phyloP scores from a whole-genome alignment of 2,329 filamentous ascomycete genomes.

The Trichoderma polysporum region DNA sequence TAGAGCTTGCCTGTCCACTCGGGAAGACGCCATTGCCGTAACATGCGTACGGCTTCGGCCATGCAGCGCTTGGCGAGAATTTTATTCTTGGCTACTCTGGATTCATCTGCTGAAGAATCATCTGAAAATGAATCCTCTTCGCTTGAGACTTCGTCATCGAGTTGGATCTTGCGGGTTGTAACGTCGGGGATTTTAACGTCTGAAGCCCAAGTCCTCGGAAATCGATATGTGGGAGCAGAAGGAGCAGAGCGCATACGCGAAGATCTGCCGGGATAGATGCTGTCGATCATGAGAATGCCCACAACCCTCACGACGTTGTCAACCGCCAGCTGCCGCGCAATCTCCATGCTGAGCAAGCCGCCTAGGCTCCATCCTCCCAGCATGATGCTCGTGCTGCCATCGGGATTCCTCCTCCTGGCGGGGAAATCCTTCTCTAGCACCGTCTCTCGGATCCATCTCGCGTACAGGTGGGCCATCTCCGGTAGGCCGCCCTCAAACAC shows the following conservation, averaged over 20 bases:
- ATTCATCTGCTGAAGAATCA: constrained; percentile 21
- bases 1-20: constrained; percentile 34
- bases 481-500: constrained; percentile 52
- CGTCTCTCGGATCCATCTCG: constrained; percentile 43
- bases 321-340: constrained; percentile 44
- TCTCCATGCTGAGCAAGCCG: constrained; percentile 51
- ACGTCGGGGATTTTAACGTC: not conserved
- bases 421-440: constrained; percentile 35
- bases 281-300: constrained; percentile 56
- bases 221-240: not conserved
- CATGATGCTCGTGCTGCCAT: constrained; percentile 41
- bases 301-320: constrained; percentile 41
- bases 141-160: constrained; percentile 22
- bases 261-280: constrained; percentile 39
- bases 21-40: constrained; percentile 43
- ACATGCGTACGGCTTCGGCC: constrained; percentile 42
- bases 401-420: constrained; percentile 26
- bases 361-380: constrained; percentile 59
- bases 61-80: constrained; percentile 42
- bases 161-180: not conserved
- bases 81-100: constrained; percentile 37
- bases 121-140: constrained; percentile 9
- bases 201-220: not conserved
- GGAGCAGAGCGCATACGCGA: not conserved
- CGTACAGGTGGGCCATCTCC: constrained; percentile 56